phyloP scores from a whole-genome alignment of 1,139 yeast species.

The Pichia sp. region DNA sequence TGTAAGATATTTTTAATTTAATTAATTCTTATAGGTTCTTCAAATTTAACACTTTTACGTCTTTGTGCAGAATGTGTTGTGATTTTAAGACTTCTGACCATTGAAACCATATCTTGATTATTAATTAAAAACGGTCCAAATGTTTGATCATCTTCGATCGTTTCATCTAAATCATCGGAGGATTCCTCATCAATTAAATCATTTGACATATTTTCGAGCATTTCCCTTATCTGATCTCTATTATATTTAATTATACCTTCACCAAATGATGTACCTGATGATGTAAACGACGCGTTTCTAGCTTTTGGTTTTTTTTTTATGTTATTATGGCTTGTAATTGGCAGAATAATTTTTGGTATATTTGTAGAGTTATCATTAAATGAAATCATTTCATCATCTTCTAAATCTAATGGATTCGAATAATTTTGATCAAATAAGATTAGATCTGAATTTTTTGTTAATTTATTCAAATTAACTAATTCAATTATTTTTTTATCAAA shows the following conservation, averaged over 20 bases:
- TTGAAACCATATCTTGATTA: slow-evolving; percentile 4
- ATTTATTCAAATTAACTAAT: slow-evolving; percentile 11
- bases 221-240: slow-evolving; percentile 28
- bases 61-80: slow-evolving; percentile 16
- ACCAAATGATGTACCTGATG: slow-evolving; percentile 30
- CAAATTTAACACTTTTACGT: slow-evolving; percentile 28
- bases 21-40: slow-evolving; percentile 6
- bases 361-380: neutral
- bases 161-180: slow-evolving; percentile 13
- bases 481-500: slow-evolving; percentile 19
- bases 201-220: slow-evolving; percentile 22
- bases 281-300: slow-evolving; percentile 26
- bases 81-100: slow-evolving; percentile 16
- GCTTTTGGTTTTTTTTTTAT: neutral
- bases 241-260: slow-evolving; percentile 30
- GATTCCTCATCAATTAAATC: slow-evolving; percentile 14
- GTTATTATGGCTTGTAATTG: neutral
- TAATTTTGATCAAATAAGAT: slow-evolving; percentile 15
- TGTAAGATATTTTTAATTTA: neutral
- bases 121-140: neutral
- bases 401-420: slow-evolving; percentile 16
- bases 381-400: slow-evolving; percentile 14
- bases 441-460: slow-evolving; percentile 5
- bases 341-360: slow-evolving; percentile 12
- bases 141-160: slow-evolving; percentile 6